phyloP scores from a whole-genome alignment of 768 basidiomycete genomes.

The Mycena vulgaris region DNA sequence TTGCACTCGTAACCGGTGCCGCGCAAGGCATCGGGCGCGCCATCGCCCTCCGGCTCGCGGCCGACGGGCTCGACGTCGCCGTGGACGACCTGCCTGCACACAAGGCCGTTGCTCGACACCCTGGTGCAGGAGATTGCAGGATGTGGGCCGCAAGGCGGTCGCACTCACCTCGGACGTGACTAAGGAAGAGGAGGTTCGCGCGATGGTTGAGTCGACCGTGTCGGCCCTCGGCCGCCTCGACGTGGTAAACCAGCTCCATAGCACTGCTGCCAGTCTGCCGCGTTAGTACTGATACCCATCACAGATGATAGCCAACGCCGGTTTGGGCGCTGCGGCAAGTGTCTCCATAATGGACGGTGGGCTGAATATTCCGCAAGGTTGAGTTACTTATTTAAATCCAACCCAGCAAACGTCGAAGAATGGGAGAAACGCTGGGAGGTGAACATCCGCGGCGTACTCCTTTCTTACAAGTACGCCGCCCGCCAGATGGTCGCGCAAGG shows the following conservation, averaged over 20 bases:
- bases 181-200: constrained; percentile 46
- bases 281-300: background rate
- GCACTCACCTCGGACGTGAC: constrained; percentile 45
- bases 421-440: constrained; percentile 52
- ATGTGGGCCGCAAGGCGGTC: constrained; percentile 38
- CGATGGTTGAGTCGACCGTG: constrained; percentile 44
- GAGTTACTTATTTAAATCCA: background rate
- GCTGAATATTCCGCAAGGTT: background rate
- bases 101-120: constrained; percentile 33
- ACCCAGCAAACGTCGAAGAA: constrained; percentile 50
- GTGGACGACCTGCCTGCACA: constrained; percentile 47
- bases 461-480: constrained; percentile 61
- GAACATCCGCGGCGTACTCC: constrained; percentile 58
- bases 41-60: constrained; percentile 50
- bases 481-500: constrained; percentile 62
- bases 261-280: too few relatives aligned
- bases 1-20: constrained; percentile 51
- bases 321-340: constrained; percentile 28
- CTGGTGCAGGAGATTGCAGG: constrained; percentile 46
- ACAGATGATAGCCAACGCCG: constrained; percentile 57
- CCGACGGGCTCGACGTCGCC: constrained; percentile 51
- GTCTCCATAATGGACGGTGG: constrained; percentile 38
- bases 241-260: constrained; percentile 47
- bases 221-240: constrained; percentile 43
- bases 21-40: constrained; percentile 53